Evolutionary conservation across 768 basidiomycete species (phyloP), one percentile per base, ranked within the genome.

Genomic region (Pisolithus tinctorius): DNA sequence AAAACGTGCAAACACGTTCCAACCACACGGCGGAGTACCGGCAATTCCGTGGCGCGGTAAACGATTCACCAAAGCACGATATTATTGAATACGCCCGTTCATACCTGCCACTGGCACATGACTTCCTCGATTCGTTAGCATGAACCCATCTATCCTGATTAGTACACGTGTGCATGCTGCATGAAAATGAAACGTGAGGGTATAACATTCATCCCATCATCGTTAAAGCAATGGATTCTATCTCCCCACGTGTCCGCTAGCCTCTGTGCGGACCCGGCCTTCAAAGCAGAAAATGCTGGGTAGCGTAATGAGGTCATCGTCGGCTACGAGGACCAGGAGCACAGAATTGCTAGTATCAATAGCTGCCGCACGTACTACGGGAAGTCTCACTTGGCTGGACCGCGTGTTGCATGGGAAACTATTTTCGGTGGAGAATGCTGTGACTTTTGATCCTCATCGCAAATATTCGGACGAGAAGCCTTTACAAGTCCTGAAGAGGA

Each of bases 391-490:
- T 31, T 4, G 31, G 20, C 34, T 34, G 13, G 5, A 13, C 34
- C 13, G 34, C 34, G 34, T 34, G 34, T 34, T 34, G 4, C 34
- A 25, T 45, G 10, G 20, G 13, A 11, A 8, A 25, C 41, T 16
- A 44, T 14, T 45, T 27, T 30, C 14, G 13, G 29, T 44, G 42
- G 11, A 14, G 26, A 26, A 16, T 27, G 43, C 3, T 40, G 25
- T 25, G 34, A 36, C 11, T 46, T 37, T 47, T 47, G 45, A 42
- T 53, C 45, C 54, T 43, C 46, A 47, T 51, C 40, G 52, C n/a
- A 49, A 57, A 60, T 63, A 54, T 67, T 63, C 61, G 59, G 59
- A 66, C 58, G 55, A 62, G 16, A 40, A 39, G 39, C 31, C 34
- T 13, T 34, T 34, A 34, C 13, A 42, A 25, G 41, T n/a, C 30